A percentile compares a stretch with the other conserved stretches of the same genome.
Evolutionary conservation across 345 rosid genomes (phyloP).

Genomic region (Gossypium rotundifolium): DNA sequence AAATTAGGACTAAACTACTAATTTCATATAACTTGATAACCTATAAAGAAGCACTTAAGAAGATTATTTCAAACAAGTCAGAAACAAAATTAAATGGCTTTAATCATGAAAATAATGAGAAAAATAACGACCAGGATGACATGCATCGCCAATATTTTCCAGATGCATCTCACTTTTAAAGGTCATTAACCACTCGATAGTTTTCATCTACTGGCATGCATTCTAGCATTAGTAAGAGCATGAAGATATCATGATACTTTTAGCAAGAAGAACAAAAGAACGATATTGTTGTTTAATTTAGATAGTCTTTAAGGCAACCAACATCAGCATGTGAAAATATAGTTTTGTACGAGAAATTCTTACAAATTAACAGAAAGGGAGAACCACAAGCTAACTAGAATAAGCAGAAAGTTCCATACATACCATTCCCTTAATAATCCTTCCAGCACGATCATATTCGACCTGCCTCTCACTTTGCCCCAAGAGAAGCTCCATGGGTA

Average conservation of each 20-base stretch:
- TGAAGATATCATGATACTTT: background rate
- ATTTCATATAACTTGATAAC: background rate
- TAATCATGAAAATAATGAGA: background rate
- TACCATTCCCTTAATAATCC: conserved; percentile 64
- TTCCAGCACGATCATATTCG: conserved; percentile 65
- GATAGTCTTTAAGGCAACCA: background rate
- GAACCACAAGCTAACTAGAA: background rate
- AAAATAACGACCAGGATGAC: background rate
- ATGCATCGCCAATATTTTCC: background rate
- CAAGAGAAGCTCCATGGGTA: conserved; percentile 56
- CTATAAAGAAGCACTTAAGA: background rate
- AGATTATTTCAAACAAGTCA: background rate
- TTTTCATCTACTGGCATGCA: background rate
- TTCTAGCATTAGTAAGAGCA: background rate
- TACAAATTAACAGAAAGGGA: no score
- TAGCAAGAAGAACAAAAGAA: background rate
- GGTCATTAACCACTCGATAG: background rate
- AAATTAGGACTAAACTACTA: background rate
- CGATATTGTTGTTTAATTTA: background rate
- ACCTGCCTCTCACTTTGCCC: conserved; percentile 70
- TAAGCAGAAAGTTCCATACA: background rate
- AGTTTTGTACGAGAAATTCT: background rate
- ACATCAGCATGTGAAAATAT: background rate
- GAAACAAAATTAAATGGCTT: background rate
- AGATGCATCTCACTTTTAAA: background rate